Evolutionary conservation across 2,329 filamentous ascomycete genomes (phyloP).

Genomic region (Aspergillus fructus): DNA sequence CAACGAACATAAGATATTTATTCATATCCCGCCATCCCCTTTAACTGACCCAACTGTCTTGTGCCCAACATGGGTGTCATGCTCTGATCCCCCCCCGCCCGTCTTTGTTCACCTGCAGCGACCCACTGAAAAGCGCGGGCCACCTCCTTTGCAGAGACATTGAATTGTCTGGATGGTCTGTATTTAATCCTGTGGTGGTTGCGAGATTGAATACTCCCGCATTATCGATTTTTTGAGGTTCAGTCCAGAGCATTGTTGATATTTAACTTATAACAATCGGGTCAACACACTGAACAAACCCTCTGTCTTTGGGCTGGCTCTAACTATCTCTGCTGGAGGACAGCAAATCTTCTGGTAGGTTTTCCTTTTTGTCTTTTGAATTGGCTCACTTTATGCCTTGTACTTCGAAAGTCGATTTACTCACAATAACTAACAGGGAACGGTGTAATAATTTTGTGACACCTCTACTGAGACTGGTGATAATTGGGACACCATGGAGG

Average conservation of each 20-base stretch:
- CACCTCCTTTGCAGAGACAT: slow-evolving; percentile 9
- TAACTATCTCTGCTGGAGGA: neutral
- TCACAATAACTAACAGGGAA: neutral
- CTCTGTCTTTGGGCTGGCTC: neutral
- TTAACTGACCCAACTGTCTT: neutral
- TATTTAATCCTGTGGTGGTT: slow-evolving; percentile 2
- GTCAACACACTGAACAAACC: neutral
- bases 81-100: neutral
- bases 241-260: slow-evolving; percentile 1
- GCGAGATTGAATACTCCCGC: slow-evolving; percentile 3
- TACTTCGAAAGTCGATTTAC: neutral
- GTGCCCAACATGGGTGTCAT: slow-evolving; percentile 2
- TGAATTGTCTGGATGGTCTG: slow-evolving; percentile 3
- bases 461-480: neutral
- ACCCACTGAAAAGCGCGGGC: neutral
- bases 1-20: neutral
- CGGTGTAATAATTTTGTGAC: neutral
- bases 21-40: neutral
- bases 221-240: neutral
- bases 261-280: neutral
- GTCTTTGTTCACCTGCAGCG: slow-evolving; percentile 8
- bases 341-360: neutral
- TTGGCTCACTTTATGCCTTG: neutral
- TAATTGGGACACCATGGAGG: slow-evolving; percentile 11
- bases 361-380: neutral